Percentiles rank a stretch among this genome's conserved stretches.
These are phyloP conservation scores for Microdochium bolleyi DNA, from an alignment of 2,329 filamentous ascomycete species.

Conservation along the genomic window DNA sequence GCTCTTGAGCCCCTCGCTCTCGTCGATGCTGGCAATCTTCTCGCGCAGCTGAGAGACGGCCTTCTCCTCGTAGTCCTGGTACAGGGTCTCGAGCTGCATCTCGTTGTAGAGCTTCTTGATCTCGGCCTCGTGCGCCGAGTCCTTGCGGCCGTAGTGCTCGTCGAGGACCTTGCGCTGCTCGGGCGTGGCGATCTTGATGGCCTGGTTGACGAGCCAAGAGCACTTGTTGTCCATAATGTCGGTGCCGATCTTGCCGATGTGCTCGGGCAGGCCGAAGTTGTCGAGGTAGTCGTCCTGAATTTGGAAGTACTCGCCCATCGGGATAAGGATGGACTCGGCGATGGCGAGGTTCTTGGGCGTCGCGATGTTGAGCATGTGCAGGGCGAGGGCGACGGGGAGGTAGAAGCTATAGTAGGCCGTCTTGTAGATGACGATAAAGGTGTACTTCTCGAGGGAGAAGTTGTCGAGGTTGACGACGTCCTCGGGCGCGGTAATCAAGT, in stretches of 20 bases:
- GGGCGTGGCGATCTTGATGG: slow-evolving; percentile 68
- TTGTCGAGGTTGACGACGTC: slow-evolving; percentile 88
- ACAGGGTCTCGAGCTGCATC: slow-evolving; percentile 73
- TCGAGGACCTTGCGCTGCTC: slow-evolving; percentile 86
- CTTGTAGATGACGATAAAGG: slow-evolving; percentile 99
- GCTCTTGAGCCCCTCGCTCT: slow-evolving; percentile 84
- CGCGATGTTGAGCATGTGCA: slow-evolving; percentile 78
- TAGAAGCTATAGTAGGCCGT: slow-evolving; percentile 99
- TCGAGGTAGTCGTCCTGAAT: slow-evolving; percentile 98
- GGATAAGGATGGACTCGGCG: slow-evolving; percentile 86
- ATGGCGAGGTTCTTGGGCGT: slow-evolving; percentile 84
- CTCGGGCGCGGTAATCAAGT: slow-evolving; percentile 92
- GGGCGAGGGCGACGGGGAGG: slow-evolving; percentile 84
- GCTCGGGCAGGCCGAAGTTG: slow-evolving; percentile 86
- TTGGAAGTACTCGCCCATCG: slow-evolving; percentile 98
- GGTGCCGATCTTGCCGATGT: slow-evolving; percentile 97
- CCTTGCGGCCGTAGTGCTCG: slow-evolving; percentile 90
- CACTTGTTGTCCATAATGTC: slow-evolving; percentile 99
- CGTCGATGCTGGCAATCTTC: slow-evolving; percentile 74
- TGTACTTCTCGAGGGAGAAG: slow-evolving; percentile 92
- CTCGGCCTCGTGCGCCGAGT: slow-evolving; percentile 70
- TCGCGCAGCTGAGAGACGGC: slow-evolving; percentile 67
- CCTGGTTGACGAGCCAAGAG: slow-evolving; percentile 96
- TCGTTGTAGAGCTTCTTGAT: slow-evolving; percentile 88
- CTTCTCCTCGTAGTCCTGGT: slow-evolving; percentile 85